These are phyloP conservation scores for Aegilops umbellulata DNA, from an alignment of 176 grass and related monocot species.

Conservation along the genomic window DNA sequence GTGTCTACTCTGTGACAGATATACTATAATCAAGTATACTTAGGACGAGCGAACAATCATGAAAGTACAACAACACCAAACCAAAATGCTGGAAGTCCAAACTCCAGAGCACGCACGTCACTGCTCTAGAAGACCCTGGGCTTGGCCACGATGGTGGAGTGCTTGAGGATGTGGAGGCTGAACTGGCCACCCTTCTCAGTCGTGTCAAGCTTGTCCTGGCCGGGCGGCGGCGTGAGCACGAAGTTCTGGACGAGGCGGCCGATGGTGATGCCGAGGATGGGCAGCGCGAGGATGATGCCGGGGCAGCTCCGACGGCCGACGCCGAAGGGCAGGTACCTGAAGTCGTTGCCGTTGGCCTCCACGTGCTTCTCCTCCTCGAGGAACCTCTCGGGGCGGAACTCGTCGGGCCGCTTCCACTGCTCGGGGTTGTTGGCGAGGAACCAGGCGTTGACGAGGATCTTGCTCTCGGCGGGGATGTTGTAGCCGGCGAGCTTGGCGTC, in stretches of 20 bases:
- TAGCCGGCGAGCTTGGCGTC: conserved; percentile 77
- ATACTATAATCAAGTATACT: neutral
- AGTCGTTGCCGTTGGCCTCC: conserved; percentile 77
- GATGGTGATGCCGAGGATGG: conserved; percentile 81
- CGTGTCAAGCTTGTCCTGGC: conserved; percentile 64
- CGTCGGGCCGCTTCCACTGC: conserved; percentile 53
- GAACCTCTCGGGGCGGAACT: conserved; percentile 77
- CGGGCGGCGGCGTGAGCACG: conserved; percentile 56
- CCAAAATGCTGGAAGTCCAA: neutral
- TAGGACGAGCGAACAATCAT: neutral
- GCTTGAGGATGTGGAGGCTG: conserved; percentile 85
- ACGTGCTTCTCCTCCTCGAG: conserved; percentile 77
- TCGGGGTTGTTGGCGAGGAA: conserved; percentile 73
- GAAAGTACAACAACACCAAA: neutral
- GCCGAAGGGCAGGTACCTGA: conserved; percentile 72
- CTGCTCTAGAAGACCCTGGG: conserved; percentile 42
- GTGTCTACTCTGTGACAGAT: neutral
- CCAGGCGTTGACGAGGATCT: conserved; percentile 83
- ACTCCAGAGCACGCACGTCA: neutral
- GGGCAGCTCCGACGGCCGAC: conserved; percentile 78
- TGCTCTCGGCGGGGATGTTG: conserved; percentile 79
- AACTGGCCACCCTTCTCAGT: conserved; percentile 80
- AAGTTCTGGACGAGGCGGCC: conserved; percentile 80
- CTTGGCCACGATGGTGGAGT: conserved; percentile 64
- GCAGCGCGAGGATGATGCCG: conserved; percentile 75